Evolutionary conservation across 768 basidiomycete genomes (phyloP).

Genomic region (Lactarius tabidus): DNA sequence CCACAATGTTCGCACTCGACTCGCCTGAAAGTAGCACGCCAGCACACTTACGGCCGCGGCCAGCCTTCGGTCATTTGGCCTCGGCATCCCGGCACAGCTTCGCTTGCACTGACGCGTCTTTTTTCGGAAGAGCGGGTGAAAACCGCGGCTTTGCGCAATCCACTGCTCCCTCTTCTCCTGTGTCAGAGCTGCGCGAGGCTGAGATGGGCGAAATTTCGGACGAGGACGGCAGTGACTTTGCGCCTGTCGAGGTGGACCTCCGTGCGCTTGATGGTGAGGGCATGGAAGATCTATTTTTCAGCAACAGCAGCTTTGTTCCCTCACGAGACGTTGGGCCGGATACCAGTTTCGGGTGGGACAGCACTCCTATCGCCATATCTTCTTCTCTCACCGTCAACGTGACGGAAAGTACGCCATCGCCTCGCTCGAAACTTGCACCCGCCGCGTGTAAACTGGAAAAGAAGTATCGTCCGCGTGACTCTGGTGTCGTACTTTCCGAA

Average conservation of each 20-base stretch:
- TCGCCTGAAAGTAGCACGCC: constrained; percentile 19
- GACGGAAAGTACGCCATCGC: constrained; percentile 56
- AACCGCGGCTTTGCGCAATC: background rate
- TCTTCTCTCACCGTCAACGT: constrained; percentile 39
- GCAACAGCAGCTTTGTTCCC: constrained; percentile 24
- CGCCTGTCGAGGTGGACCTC: constrained; percentile 23
- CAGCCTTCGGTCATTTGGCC: constrained; percentile 5
- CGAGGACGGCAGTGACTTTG: constrained; percentile 22
- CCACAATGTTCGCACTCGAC: constrained; percentile 18
- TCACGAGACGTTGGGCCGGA: constrained; percentile 22
- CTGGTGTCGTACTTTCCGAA: constrained; percentile 58
- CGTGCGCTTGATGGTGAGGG: constrained; percentile 16
- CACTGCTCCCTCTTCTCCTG: constrained; percentile 7
- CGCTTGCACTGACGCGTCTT: constrained; percentile 11
- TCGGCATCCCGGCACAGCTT: constrained; percentile 20
- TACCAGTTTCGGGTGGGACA: constrained; percentile 26
- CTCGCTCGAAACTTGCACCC: constrained; percentile 38
- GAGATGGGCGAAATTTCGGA: constrained; percentile 26
- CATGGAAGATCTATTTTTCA: constrained; percentile 26
- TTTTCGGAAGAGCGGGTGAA: constrained; percentile 6
- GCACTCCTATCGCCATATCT: constrained; percentile 10
- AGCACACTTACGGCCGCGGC: constrained; percentile 10
- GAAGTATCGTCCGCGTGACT: constrained; percentile 72
- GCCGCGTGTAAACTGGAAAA: constrained; percentile 35
- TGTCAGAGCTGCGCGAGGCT: constrained; percentile 14